phyloP scores from a whole-genome alignment of 2,329 filamentous ascomycete species.

The Dothiorella sarmentorum region DNA sequence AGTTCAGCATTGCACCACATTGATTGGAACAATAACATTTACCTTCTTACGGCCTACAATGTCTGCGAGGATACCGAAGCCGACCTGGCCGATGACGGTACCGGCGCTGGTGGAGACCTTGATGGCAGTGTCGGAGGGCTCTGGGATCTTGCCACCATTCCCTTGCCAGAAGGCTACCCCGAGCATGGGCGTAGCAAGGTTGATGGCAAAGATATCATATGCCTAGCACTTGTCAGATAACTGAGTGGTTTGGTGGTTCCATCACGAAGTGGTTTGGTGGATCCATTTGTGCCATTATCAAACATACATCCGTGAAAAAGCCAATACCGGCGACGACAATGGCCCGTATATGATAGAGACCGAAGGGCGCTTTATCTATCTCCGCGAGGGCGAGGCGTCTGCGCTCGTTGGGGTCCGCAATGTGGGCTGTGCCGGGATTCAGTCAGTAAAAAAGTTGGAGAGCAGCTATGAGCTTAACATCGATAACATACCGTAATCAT shows the following conservation, averaged over 20 bases:
- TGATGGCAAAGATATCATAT: conserved; percentile 68
- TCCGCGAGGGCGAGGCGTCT: conserved; percentile 75
- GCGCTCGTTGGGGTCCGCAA: conserved; percentile 71
- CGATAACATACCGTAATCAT: conserved; percentile 54
- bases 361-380: conserved; percentile 77
- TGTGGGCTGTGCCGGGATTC: conserved; percentile 33
- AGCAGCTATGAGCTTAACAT: neutral
- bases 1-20: too few species aligned
- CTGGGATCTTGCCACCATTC: conserved; percentile 53
- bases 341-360: conserved; percentile 78
- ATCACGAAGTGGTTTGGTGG: too few species aligned
- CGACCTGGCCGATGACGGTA: conserved; percentile 77
- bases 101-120: conserved; percentile 82
- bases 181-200: conserved; percentile 68
- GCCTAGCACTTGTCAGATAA: too few species aligned
- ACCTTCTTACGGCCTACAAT: conserved; percentile 72
- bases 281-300: too few species aligned
- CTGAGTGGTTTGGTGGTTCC: too few species aligned
- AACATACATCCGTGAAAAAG: conserved; percentile 89
- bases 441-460: neutral
- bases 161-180: conserved; percentile 71
- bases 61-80: conserved; percentile 68
- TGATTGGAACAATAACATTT: too few species aligned
- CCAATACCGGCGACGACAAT: conserved; percentile 76
- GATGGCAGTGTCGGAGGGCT: conserved; percentile 71